Conservation (phyloP, 495 filamentous ascomycete species). For the Cryomyces minteri region DNA sequence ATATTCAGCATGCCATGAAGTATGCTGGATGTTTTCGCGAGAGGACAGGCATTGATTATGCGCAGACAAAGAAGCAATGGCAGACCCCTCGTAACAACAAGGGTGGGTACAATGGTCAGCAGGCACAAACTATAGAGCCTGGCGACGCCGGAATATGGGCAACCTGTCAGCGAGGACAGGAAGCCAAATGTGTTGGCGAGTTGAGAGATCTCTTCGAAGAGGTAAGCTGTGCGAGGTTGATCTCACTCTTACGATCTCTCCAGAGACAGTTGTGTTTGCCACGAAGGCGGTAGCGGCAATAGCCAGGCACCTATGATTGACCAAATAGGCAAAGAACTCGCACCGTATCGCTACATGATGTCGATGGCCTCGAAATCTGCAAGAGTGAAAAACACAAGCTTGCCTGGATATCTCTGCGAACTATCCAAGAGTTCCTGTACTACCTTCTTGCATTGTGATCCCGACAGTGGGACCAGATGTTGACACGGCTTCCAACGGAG, state of each 20-base stretch:
- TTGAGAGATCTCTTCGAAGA: constrained; percentile 55
- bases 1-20: too few species aligned
- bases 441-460: too few species aligned
- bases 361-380: too few species aligned
- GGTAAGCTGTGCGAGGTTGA: constrained; percentile 24
- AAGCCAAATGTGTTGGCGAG: constrained; percentile 61
- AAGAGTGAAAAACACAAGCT: too few species aligned
- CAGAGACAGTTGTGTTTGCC: not conserved
- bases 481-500: too few species aligned
- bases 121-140: constrained; percentile 20
- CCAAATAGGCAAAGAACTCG: too few species aligned
- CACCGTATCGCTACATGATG: too few species aligned
- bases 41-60: not conserved
- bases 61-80: constrained; percentile 22
- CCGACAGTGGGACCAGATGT: too few species aligned
- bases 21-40: too few species aligned
- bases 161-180: constrained; percentile 67
- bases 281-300: not conserved
- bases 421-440: too few species aligned
- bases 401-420: too few species aligned
- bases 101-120: not conserved
- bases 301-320: too few species aligned
- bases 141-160: constrained; percentile 80
- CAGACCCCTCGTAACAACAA: constrained; percentile 11
- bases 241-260: not conserved